phyloP scores from a whole-genome alignment of 78 protist species.

The Cavenderia fasciculata region DNA sequence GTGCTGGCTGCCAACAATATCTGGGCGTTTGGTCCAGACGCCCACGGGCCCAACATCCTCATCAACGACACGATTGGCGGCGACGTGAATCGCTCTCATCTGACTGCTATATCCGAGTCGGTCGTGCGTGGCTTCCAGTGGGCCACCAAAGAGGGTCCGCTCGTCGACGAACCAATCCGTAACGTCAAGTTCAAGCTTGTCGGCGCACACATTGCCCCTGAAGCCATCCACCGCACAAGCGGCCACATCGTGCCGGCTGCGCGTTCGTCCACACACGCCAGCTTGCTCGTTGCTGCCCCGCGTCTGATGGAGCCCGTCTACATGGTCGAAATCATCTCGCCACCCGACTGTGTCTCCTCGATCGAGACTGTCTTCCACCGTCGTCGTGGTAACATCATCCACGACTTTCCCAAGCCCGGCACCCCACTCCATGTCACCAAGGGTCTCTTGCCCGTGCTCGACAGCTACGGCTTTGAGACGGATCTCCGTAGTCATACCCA shows the following conservation, averaged over 20 bases:
- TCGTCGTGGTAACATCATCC: constrained; percentile 91
- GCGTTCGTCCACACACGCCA: constrained; percentile 93
- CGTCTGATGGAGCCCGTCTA: constrained; percentile 98
- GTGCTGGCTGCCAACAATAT: constrained; percentile 94
- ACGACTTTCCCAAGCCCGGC: constrained; percentile 94
- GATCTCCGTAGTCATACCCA: constrained; percentile 94
- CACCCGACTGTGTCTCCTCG: constrained; percentile 95
- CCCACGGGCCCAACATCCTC: constrained; percentile 93
- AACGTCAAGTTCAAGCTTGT: constrained; percentile 88
- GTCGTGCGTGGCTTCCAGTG: constrained; percentile 97
- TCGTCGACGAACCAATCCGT: constrained; percentile 95
- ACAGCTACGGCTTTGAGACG: constrained; percentile 99
- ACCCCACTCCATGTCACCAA: constrained; percentile 91
- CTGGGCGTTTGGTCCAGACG: constrained; percentile 98
- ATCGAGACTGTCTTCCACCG: constrained; percentile 91
- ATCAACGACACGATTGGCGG: constrained; percentile 95
- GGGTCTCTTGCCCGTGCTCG: constrained; percentile 97
- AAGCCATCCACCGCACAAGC: constrained; percentile 83
- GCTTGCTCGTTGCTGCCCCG: constrained; percentile 95
- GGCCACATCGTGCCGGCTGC: constrained; percentile 97
- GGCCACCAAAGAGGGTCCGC: constrained; percentile 98
- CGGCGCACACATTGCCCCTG: constrained; percentile 90
- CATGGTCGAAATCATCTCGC: constrained; percentile 92
- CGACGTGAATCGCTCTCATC: constrained; percentile 73
- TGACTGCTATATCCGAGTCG: constrained; percentile 73